phyloP scores from a whole-genome alignment of 2,329 filamentous ascomycete species.

The Macrophomina pseudophaseolina region DNA sequence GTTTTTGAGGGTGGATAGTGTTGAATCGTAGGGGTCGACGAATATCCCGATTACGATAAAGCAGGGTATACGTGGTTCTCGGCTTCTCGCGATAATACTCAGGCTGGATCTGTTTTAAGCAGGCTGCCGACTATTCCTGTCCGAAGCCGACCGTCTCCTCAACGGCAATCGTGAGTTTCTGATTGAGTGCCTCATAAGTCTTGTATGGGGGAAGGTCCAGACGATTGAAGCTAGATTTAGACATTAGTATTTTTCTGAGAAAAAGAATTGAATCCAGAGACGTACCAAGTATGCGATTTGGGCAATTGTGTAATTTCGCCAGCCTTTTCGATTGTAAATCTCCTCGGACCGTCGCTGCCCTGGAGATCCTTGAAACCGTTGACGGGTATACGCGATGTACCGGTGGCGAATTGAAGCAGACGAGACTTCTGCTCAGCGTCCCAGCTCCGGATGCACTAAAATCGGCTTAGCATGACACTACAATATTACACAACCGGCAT shows the following conservation, averaged over 20 bases:
- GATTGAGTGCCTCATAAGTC: conserved; percentile 78
- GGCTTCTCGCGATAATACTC: conserved; percentile 5
- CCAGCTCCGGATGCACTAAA: conserved; percentile 83
- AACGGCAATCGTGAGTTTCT: conserved; percentile 94
- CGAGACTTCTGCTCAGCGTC: conserved; percentile 98
- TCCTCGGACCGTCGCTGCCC: conserved; percentile 89
- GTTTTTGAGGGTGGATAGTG: background rate
- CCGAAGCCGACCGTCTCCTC: conserved; percentile 99
- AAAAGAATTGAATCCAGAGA: conserved; percentile 33
- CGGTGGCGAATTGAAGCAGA: conserved; percentile 94
- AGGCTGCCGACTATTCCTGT: conserved; percentile 72
- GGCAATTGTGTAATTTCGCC: conserved; percentile 89
- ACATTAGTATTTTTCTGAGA: conserved; percentile 24
- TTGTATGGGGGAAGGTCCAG: conserved; percentile 95
- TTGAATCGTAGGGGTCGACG: conserved; percentile 9
- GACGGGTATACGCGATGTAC: conserved; percentile 96
- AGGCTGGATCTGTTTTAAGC: background rate
- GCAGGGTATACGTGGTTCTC: conserved; percentile 15
- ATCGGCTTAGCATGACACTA: background rate
- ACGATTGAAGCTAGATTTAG: conserved; percentile 80
- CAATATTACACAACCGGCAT: background rate
- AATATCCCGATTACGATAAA: conserved; percentile 3
- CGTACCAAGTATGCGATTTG: conserved; percentile 97
- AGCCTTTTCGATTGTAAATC: conserved; percentile 98
- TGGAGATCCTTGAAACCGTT: conserved; percentile 99